Evolutionary conservation across 176 grass and related monocot species (phyloP).

Genomic region (Aegilops bicornis): DNA sequence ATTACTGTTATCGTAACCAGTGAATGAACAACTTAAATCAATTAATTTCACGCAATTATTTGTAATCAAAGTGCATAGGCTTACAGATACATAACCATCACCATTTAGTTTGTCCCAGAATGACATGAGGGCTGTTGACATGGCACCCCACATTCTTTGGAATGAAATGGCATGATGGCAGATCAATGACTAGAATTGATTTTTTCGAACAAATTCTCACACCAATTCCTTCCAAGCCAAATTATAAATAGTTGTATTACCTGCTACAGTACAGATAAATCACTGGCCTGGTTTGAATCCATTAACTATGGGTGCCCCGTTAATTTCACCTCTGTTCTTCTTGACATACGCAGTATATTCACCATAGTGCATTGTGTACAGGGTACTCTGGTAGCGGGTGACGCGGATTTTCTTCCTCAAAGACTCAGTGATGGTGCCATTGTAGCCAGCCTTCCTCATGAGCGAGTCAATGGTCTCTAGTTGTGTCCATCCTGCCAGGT

Average conservation of each 20-base stretch:
- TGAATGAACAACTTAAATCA: background rate
- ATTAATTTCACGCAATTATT: constrained; percentile 24
- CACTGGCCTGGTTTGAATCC: constrained; percentile 65
- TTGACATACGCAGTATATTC: constrained; percentile 86
- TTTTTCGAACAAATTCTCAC: constrained; percentile 47
- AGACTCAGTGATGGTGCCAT: constrained; percentile 62
- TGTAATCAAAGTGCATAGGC: background rate
- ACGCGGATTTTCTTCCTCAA: constrained; percentile 76
- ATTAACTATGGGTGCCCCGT: constrained; percentile 46
- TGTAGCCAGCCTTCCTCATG: constrained; percentile 94
- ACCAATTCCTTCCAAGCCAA: constrained; percentile 29
- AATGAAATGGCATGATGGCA: constrained; percentile 41
- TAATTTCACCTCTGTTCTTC: constrained; percentile 73
- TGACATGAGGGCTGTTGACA: background rate
- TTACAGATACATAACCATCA: constrained; percentile 38
- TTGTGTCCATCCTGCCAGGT: constrained; percentile 73
- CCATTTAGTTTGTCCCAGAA: background rate
- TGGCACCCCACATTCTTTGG: background rate
- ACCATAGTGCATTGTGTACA: constrained; percentile 82
- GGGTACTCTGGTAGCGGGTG: constrained; percentile 90
- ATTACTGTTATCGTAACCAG: background rate
- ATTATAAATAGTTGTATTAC: constrained; percentile 36
- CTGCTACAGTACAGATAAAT: constrained; percentile 44
- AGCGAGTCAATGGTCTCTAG: constrained; percentile 88
- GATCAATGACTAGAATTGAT: constrained; percentile 40